These are phyloP conservation scores for Talaromyces sp. DNA, from an alignment of 2,329 filamentous ascomycete genomes.

Conservation along the genomic window DNA sequence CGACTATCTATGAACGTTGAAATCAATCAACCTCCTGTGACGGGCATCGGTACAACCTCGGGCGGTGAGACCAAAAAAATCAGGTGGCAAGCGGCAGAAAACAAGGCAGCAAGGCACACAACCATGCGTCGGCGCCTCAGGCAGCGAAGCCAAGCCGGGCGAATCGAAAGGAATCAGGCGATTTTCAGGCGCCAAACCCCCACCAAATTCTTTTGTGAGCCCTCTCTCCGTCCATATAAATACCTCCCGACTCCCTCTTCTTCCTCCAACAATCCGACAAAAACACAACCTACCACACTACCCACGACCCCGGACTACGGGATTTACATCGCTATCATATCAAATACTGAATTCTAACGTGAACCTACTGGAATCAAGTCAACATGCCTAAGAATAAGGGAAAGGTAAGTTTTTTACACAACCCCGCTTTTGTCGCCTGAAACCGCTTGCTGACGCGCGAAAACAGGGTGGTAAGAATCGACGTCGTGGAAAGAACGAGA, in stretches of 20 bases:
- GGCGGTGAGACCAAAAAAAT: conserved; percentile 10
- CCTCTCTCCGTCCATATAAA: conserved; percentile 23
- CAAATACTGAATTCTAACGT: background rate
- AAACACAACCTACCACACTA: conserved; percentile 20
- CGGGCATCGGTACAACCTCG: conserved; percentile 10
- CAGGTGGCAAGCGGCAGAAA: conserved; percentile 1
- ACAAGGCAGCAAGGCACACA: conserved; percentile 10
- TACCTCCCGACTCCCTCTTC: conserved; percentile 26
- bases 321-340: background rate
- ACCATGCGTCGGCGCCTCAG: conserved; percentile 22
- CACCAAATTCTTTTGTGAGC: conserved; percentile 11
- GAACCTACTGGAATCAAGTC: conserved; percentile 24
- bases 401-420: conserved; percentile 66
- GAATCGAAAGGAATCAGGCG: conserved; percentile 24
- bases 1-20: background rate
- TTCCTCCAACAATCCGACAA: conserved; percentile 22
- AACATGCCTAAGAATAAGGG: conserved; percentile 99
- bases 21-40: background rate
- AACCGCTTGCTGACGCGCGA: conserved; percentile 21
- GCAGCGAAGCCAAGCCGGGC: conserved; percentile 20
- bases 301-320: conserved; percentile 6
- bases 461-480: conserved; percentile 91
- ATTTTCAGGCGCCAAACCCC: conserved; percentile 17
- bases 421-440: conserved; percentile 27
- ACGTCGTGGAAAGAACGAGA: conserved; percentile 98